Conservation (phyloP, 148 eudicot species). For the Suaeda aralocaspica region DNA sequence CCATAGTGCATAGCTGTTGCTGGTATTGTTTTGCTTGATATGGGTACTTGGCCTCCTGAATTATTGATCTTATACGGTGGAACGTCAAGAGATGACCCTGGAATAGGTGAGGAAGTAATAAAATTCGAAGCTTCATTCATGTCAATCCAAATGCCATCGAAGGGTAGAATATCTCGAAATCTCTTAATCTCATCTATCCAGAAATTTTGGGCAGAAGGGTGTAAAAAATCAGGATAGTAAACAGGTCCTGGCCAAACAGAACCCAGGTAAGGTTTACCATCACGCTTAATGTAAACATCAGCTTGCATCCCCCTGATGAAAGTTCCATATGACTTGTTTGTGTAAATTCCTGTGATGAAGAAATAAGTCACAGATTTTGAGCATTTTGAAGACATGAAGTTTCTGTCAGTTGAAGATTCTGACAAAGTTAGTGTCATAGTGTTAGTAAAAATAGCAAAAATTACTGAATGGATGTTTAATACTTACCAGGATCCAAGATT, state of each 20-base stretch:
- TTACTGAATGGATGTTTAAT: not conserved
- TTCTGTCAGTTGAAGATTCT: not conserved
- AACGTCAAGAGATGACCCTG: conserved; percentile 39
- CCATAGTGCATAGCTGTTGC: conserved; percentile 40
- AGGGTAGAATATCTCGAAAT: conserved; percentile 28
- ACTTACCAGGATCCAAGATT: conserved; percentile 48
- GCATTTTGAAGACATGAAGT: not conserved
- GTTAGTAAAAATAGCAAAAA: not conserved
- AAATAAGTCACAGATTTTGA: not conserved
- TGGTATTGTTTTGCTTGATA: conserved; percentile 39
- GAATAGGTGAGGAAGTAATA: conserved; percentile 19
- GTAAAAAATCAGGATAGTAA: conserved; percentile 48
- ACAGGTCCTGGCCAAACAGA: conserved; percentile 54
- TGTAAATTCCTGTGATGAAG: conserved; percentile 33
- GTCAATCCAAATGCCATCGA: conserved; percentile 44
- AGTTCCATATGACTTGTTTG: conserved; percentile 36
- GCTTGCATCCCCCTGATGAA: conserved; percentile 37
- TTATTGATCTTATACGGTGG: conserved; percentile 58
- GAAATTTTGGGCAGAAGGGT: conserved; percentile 33
- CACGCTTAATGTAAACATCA: conserved; percentile 42
- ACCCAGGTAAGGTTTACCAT: conserved; percentile 43
- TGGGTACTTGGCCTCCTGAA: conserved; percentile 25
- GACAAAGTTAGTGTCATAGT: not conserved
- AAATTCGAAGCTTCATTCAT: conserved; percentile 49
- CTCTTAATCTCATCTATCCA: conserved; percentile 48